These are phyloP conservation scores for Vaccinium macrocarpon DNA, from an alignment of 148 eudicot genomes.

Conservation along the genomic window DNA sequence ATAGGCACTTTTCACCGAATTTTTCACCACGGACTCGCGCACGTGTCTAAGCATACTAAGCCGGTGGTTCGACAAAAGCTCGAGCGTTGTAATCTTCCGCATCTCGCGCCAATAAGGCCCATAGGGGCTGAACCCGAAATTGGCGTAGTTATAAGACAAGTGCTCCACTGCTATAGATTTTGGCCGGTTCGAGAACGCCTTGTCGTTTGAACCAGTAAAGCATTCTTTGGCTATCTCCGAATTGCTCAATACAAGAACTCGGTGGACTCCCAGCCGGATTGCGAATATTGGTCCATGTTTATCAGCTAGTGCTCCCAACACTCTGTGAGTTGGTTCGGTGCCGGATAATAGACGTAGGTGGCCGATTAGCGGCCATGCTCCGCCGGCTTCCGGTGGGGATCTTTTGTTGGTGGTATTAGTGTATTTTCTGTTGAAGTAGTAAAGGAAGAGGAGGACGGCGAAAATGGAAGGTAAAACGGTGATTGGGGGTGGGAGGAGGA, in stretches of 20 bases:
- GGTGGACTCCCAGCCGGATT: slow-evolving; percentile 6
- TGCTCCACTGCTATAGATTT: background rate
- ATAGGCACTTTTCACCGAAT: background rate
- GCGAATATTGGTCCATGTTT: slow-evolving; percentile 7
- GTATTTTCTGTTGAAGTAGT: background rate
- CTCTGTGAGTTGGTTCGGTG: background rate
- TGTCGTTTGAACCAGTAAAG: background rate
- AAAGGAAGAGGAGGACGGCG: background rate
- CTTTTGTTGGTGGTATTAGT: background rate
- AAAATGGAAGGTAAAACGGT: background rate
- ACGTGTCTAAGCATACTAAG: background rate
- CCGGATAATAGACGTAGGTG: slow-evolving; percentile 9
- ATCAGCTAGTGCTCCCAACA: slow-evolving; percentile 7
- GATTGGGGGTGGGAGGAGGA: background rate
- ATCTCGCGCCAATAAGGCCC: background rate
- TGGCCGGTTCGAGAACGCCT: background rate
- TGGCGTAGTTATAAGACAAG: background rate
- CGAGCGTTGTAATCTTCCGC: background rate
- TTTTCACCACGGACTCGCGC: background rate
- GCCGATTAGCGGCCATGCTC: slow-evolving; percentile 11
- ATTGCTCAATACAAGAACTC: background rate
- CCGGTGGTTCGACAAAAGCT: background rate
- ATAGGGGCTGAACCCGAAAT: background rate
- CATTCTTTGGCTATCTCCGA: background rate
- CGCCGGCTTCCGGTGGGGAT: slow-evolving; percentile 1